These are phyloP conservation scores for Suaeda aralocaspica DNA, from an alignment of 148 eudicot genomes.

Conservation along the genomic window DNA sequence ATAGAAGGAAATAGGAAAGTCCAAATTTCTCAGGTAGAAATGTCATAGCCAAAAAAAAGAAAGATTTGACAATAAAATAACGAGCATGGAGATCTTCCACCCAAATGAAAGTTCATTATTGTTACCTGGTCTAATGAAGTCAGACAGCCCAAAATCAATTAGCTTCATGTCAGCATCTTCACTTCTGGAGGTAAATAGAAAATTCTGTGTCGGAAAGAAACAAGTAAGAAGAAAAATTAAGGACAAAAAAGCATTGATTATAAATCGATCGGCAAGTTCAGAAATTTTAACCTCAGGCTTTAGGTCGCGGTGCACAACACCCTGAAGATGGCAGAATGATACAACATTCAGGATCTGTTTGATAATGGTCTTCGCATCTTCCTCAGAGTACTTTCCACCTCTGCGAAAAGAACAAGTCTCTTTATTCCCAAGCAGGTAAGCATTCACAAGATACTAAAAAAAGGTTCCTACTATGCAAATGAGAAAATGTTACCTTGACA, in stretches of 20 bases:
- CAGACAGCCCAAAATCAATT: conserved; percentile 75
- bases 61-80: neutral
- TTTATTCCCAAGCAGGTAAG: conserved; percentile 7
- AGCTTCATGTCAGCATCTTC: conserved; percentile 74
- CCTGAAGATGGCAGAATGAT: conserved; percentile 72
- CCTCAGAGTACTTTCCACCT: conserved; percentile 66
- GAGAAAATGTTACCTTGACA: conserved; percentile 46
- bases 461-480: neutral
- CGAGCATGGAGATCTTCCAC: neutral
- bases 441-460: neutral
- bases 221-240: conserved; percentile 1
- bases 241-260: neutral
- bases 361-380: conserved; percentile 52
- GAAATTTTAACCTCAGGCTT: conserved; percentile 61
- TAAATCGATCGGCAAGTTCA: conserved; percentile 13
- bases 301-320: conserved; percentile 74
- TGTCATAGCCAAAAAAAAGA: neutral
- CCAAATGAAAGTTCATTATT: neutral
- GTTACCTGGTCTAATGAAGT: conserved; percentile 64
- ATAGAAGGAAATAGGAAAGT: neutral
- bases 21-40: neutral
- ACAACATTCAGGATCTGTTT: conserved; percentile 62
- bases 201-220: conserved; percentile 42
- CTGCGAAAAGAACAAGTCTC: conserved; percentile 28
- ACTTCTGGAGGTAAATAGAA: conserved; percentile 53